phyloP scores from a whole-genome alignment of 1,139 yeast species.

The Taiozyma sp. region DNA sequence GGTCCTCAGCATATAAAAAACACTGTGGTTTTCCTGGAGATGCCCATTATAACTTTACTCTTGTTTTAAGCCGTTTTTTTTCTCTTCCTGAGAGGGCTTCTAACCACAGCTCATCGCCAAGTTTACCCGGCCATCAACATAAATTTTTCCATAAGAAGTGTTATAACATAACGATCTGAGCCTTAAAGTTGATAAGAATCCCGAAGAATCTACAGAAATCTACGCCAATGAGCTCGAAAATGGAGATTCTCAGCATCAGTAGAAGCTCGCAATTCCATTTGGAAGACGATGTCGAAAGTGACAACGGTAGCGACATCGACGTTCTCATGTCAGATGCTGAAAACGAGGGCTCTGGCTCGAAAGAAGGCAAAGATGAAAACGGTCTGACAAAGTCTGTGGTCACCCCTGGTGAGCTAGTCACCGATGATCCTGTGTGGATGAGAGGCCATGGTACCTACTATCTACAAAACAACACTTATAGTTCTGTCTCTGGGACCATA shows the following conservation, averaged over 20 bases:
- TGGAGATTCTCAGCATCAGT: conserved; percentile 20
- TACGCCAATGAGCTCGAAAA: conserved; percentile 2
- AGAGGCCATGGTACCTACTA: conserved; percentile 97
- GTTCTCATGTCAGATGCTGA: conserved; percentile 11
- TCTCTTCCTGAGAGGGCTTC: background rate
- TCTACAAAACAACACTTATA: conserved; percentile 62
- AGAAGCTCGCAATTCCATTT: conserved; percentile 13
- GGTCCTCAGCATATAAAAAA: background rate
- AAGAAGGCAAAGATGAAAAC: conserved; percentile 12
- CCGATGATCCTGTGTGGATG: conserved; percentile 98
- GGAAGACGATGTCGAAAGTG: conserved; percentile 10
- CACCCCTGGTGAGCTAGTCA: conserved; percentile 96
- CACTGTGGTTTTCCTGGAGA: background rate
- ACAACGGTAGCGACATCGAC: conserved; percentile 13
- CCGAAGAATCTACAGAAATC: background rate
- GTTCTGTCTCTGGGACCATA: conserved; percentile 91
- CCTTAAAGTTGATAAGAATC: background rate
- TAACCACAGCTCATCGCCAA: background rate
- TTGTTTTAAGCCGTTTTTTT: background rate
- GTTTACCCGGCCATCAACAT: background rate
- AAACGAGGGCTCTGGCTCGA: background rate
- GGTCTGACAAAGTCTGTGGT: conserved; percentile 42
- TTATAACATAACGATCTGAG: background rate
- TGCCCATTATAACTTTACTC: background rate
- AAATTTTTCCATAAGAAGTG: background rate